A percentile compares a stretch with the other conserved stretches of the same genome.
phyloP scores from a whole-genome alignment of 2,329 filamentous ascomycete species.

The Neonectria neomacrospora region DNA sequence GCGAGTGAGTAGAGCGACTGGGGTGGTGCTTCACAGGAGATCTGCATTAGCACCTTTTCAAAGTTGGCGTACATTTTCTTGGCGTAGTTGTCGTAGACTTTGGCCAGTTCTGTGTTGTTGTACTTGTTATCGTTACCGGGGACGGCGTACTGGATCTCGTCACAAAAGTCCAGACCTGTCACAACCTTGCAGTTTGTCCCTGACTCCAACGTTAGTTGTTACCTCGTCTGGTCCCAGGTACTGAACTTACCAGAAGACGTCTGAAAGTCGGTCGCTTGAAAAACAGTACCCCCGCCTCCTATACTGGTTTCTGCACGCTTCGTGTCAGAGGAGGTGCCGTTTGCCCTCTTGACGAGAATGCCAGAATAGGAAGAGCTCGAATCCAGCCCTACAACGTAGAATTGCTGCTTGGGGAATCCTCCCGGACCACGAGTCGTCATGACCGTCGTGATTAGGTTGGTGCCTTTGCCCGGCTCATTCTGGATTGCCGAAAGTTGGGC shows the following conservation, averaged over 20 bases:
- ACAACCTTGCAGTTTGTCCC: conserved; percentile 87
- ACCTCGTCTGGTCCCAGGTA: not conserved
- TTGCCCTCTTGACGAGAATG: conserved; percentile 72
- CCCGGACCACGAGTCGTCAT: conserved; percentile 77
- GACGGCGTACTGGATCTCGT: conserved; percentile 89
- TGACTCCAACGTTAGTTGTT: conserved; percentile 43
- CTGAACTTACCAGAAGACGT: conserved; percentile 77
- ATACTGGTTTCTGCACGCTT: conserved; percentile 56
- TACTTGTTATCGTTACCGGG: conserved; percentile 78
- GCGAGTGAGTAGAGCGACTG: conserved; percentile 85
- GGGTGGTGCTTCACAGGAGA: conserved; percentile 81
- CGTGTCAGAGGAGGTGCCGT: conserved; percentile 58
- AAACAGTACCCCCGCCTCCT: conserved; percentile 82
- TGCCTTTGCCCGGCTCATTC: conserved; percentile 59
- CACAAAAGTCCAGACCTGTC: conserved; percentile 88
- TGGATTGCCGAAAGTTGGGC: conserved; percentile 70
- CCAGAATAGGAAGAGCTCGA: conserved; percentile 76
- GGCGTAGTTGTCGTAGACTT: conserved; percentile 83
- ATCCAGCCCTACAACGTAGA: conserved; percentile 83
- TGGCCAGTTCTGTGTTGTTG: conserved; percentile 70
- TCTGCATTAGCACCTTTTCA: conserved; percentile 81
- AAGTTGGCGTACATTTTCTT: conserved; percentile 78
- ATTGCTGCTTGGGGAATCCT: conserved; percentile 83
- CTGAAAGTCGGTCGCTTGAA: conserved; percentile 74
- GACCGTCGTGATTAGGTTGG: conserved; percentile 63